phyloP scores from a whole-genome alignment of 495 filamentous ascomycete genomes.

The Aspergillus steynii region DNA sequence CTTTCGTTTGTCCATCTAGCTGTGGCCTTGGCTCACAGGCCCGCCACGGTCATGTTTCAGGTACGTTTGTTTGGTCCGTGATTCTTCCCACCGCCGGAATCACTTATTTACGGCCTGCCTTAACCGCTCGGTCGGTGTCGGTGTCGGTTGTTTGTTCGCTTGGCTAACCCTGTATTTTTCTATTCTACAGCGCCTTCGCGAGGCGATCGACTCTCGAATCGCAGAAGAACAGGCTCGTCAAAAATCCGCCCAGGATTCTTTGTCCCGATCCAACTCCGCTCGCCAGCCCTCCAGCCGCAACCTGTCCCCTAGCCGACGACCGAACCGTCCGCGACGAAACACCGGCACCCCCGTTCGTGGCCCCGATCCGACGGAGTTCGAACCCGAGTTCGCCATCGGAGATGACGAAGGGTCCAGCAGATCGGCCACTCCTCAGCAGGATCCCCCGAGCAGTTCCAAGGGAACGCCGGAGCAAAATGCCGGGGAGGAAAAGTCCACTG shows the following conservation, averaged over 20 bases:
- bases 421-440: constrained; percentile 53
- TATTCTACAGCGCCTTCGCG: constrained; percentile 69
- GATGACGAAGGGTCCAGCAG: constrained; percentile 67
- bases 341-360: constrained; percentile 53
- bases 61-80: constrained; percentile 23
- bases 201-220: constrained; percentile 80
- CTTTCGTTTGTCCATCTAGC: constrained; percentile 25
- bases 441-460: constrained; percentile 4
- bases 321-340: constrained; percentile 49
- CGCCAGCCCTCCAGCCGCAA: constrained; percentile 48
- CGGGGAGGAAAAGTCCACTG: constrained; percentile 24
- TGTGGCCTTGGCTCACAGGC: constrained; percentile 36
- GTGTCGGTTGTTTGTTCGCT: background rate
- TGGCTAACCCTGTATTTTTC: background rate
- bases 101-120: constrained; percentile 1
- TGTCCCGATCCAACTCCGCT: constrained; percentile 50
- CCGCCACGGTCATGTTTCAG: constrained; percentile 50
- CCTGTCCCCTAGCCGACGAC: constrained; percentile 54
- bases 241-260: constrained; percentile 51
- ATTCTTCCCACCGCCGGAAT: background rate
- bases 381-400: constrained; percentile 77
- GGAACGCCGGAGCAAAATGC: constrained; percentile 27
- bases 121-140: background rate
- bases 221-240: constrained; percentile 87
- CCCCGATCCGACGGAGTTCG: constrained; percentile 83